Base-by-base conservation (phyloP, 2,329 filamentous ascomycete species). In the Alternaria triticimaculans region DNA sequence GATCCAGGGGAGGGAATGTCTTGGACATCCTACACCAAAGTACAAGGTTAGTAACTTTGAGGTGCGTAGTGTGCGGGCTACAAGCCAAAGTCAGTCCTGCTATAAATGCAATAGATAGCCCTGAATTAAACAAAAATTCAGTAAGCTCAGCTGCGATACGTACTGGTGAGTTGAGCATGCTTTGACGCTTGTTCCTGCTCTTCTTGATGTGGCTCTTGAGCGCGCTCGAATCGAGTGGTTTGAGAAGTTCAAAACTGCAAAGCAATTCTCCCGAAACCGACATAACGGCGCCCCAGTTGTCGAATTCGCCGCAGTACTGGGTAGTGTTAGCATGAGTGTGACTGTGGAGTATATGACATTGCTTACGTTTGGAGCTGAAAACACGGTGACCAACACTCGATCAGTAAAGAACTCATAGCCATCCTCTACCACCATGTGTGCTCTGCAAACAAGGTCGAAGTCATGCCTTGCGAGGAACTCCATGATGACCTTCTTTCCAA, bases 171-270 rank as follows among this genome's bases (percentile, higher is more conserved):
- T 97, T 97, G 64, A 97, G 87, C 88, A 97, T 96, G 81, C 90
- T 95, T 81, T 97, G 93, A 65, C 95, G 88, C 85, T 96, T 96
- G 82, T 94, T 97, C 65, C 94, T 88, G 66, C 94, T 94, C 84
- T 97, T 98, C 85, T 99, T 99, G 82, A 99, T 99, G 78, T 99
- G 96, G 73, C 91, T 97, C 87, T 99, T 99, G 66, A 99, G 85
- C 33, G 95, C 95, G 73, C 92, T 96, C 12, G 94, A 97, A 81
- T 99, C 96, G 50, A 99, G 87, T 8, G 96, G 96, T 81, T 99
- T 99, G 64, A 99, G 86, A 15, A 99, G 86, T 82, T 99, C 96
- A 77, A 99, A 99, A 78, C 94, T 97, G 83, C 96, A 99, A 2
- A 99, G 88, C 56, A 99, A 83, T 80, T 98, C 96, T 14, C 88